Evolutionary conservation across 495 filamentous ascomycete genomes (phyloP).

Genomic region (Penicillium bialowiezense): DNA sequence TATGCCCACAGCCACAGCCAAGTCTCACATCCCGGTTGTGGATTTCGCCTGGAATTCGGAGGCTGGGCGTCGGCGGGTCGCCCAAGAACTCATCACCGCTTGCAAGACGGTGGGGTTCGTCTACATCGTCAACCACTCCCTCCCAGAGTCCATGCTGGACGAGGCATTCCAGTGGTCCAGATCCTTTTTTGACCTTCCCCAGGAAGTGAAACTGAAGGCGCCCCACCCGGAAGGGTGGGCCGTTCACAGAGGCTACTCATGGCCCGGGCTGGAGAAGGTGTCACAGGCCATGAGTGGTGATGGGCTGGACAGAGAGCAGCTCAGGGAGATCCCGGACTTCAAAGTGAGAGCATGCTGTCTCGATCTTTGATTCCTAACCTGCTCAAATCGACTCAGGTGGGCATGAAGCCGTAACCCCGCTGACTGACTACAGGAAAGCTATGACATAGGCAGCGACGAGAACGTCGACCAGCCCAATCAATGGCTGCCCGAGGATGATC

Average conservation of each 20-base stretch:
- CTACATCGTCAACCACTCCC: constrained; percentile 55
- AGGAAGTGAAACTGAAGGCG: constrained; percentile 49
- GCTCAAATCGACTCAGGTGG: no score
- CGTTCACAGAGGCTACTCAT: constrained; percentile 64
- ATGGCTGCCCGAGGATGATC: constrained; percentile 55
- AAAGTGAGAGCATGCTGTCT: constrained; percentile 26
- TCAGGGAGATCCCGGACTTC: constrained; percentile 35
- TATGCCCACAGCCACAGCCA: not conserved
- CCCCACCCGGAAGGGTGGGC: constrained; percentile 58
- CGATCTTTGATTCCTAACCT: not conserved
- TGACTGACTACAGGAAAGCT: constrained; percentile 51
- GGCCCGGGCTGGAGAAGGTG: constrained; percentile 64
- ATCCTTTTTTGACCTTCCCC: constrained; percentile 43
- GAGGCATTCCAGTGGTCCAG: constrained; percentile 55
- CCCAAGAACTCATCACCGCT: constrained; percentile 48
- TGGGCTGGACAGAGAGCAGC: constrained; percentile 32
- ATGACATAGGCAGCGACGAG: constrained; percentile 61
- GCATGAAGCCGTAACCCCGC: not conserved
- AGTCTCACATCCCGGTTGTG: constrained; percentile 46
- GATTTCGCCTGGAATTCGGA: constrained; percentile 48
- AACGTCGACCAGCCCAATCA: constrained; percentile 58
- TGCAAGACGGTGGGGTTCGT: constrained; percentile 59
- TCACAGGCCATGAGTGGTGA: constrained; percentile 53
- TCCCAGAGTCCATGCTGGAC: constrained; percentile 42
- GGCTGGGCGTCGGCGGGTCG: constrained; percentile 38